Conservation (phyloP, 768 basidiomycete species). For the Hebeloma cylindrosporum region DNA sequence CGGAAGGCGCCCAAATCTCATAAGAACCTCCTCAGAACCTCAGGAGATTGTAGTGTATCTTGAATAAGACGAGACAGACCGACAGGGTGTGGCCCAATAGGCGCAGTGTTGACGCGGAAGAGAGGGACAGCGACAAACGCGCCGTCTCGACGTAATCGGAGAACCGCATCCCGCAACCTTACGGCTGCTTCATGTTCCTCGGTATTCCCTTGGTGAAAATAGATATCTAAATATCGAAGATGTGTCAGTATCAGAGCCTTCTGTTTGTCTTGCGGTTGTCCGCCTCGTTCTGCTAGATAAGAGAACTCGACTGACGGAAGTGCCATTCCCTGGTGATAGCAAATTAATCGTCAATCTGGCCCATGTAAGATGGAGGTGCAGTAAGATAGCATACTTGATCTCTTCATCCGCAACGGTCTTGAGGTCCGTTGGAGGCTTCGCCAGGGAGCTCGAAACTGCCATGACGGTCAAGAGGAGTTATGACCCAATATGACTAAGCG, state of each 20-base stretch:
- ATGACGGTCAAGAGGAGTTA: too few species aligned
- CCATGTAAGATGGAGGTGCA: neutral
- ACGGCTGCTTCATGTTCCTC: slow-evolving; percentile 64
- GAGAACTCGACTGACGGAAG: slow-evolving; percentile 52
- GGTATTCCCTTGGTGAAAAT: slow-evolving; percentile 70
- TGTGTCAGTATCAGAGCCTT: neutral
- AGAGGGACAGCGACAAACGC: slow-evolving; percentile 81
- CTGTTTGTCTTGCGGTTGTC: too few species aligned
- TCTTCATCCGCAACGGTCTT: slow-evolving; percentile 58
- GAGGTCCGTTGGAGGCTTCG: slow-evolving; percentile 42
- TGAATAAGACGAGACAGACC: slow-evolving; percentile 42
- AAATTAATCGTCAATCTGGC: neutral
- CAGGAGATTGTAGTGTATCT: neutral
- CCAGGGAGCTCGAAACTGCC: too few species aligned
- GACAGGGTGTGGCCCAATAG: slow-evolving; percentile 75
- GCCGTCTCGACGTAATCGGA: slow-evolving; percentile 68
- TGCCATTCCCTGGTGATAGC: slow-evolving; percentile 68
- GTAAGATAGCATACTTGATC: slow-evolving; percentile 49
- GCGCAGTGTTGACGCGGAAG: slow-evolving; percentile 65
- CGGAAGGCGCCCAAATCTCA: slow-evolving; percentile 77
- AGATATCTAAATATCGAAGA: slow-evolving; percentile 55
- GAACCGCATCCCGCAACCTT: slow-evolving; percentile 67
- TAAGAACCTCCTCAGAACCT: slow-evolving; percentile 52
- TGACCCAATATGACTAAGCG: too few species aligned
- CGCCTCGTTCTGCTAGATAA: too few species aligned